These are phyloP conservation scores for Cubamyces sp. DNA, from an alignment of 768 basidiomycete genomes.

Conservation along the genomic window DNA sequence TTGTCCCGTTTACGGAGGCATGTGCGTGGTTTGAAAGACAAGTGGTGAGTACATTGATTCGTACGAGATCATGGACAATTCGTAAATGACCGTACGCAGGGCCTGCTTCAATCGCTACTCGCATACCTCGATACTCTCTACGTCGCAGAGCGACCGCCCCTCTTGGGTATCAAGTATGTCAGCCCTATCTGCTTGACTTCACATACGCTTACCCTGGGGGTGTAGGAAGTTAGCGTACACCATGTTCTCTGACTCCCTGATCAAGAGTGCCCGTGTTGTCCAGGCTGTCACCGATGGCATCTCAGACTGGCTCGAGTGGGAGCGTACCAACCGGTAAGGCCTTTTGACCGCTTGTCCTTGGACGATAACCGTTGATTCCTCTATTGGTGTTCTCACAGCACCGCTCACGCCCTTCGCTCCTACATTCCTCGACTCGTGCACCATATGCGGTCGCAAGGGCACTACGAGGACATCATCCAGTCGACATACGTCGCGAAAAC, in stretches of 20 bases:
- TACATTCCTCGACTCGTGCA: conserved; percentile 55
- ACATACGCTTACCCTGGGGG: neutral
- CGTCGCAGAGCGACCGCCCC: conserved; percentile 45
- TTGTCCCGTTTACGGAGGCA: conserved; percentile 54
- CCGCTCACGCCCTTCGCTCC: conserved; percentile 42
- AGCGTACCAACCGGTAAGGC: conserved; percentile 49
- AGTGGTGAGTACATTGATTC: conserved; percentile 52
- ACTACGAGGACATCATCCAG: conserved; percentile 62
- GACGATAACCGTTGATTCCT: neutral
- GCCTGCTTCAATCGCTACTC: conserved; percentile 62
- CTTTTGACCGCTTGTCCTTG: neutral
- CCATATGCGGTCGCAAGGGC: conserved; percentile 58
- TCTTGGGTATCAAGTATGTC: conserved; percentile 51
- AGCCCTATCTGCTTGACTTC: neutral
- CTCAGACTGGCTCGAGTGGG: conserved; percentile 54
- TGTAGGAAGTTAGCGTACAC: conserved; percentile 56
- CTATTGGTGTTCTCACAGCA: conserved; percentile 31
- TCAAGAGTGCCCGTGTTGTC: conserved; percentile 50
- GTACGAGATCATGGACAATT: neutral
- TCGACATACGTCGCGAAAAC: conserved; percentile 55
- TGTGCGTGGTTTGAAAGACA: conserved; percentile 69
- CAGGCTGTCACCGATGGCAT: conserved; percentile 50
- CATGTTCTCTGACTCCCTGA: conserved; percentile 54
- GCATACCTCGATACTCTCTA: conserved; percentile 76
- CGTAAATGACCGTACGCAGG: conserved; percentile 38